A percentile compares a stretch with the other conserved stretches of the same genome.
These are phyloP conservation scores for Blastobotrys niveus DNA, from an alignment of 1,139 yeast genomes.

Conservation along the genomic window DNA sequence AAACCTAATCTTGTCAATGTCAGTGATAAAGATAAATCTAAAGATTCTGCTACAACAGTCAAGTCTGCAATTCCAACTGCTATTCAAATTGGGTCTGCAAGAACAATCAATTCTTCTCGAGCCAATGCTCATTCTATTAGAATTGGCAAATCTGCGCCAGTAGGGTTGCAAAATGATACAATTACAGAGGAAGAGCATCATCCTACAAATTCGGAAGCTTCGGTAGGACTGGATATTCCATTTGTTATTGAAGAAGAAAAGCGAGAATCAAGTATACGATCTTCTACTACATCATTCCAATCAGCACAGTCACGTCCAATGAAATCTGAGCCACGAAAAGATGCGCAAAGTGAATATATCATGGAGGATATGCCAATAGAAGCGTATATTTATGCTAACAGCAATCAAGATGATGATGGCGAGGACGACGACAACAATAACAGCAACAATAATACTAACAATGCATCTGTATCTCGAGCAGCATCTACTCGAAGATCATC, in stretches of 20 bases:
- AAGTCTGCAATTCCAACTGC: conserved; percentile 10
- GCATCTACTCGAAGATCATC: too few species aligned
- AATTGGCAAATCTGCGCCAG: conserved; percentile 21
- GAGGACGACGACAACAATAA: background rate
- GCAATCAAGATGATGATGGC: conserved; percentile 12
- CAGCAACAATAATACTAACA: conserved; percentile 2
- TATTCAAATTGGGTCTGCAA: conserved; percentile 19
- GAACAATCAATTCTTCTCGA: conserved; percentile 18
- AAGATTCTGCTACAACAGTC: conserved; percentile 7
- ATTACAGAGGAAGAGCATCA: conserved; percentile 21
- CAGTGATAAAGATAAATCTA: conserved; percentile 12
- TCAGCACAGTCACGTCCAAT: conserved; percentile 9
- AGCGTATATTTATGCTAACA: conserved; percentile 21
- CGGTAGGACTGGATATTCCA: conserved; percentile 25
- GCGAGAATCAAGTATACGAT: background rate
- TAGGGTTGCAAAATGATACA: conserved; percentile 23
- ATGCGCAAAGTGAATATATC: conserved; percentile 19
- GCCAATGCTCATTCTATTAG: conserved; percentile 25
- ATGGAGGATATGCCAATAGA: conserved; percentile 25
- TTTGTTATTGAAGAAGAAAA: conserved; percentile 19
- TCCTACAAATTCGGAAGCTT: background rate
- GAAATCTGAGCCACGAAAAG: conserved; percentile 1
- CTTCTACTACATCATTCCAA: conserved; percentile 3
- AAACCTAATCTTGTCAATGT: conserved; percentile 32
- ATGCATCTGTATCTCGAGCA: background rate